These are phyloP conservation scores for Brassica carinata DNA, from an alignment of 345 rosid genomes.

Conservation along the genomic window DNA sequence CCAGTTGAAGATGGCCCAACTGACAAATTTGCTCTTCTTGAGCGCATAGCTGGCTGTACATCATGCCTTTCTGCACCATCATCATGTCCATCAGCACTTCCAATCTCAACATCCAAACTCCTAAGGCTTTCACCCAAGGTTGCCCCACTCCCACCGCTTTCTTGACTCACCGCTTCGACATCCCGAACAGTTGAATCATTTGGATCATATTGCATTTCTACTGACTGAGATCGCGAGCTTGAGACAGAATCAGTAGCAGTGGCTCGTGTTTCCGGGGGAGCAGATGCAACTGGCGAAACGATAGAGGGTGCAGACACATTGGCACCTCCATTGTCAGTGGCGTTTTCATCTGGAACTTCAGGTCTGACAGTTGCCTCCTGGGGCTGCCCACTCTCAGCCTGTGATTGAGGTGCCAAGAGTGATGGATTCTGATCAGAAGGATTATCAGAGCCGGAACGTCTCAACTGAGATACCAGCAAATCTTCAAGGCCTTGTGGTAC, in stretches of 20 bases:
- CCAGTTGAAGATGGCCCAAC: constrained; percentile 57
- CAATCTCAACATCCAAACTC: constrained; percentile 96
- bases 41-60: constrained; percentile 57
- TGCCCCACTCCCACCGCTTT: constrained; percentile 95
- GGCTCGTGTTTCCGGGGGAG: constrained; percentile 50
- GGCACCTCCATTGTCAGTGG: constrained; percentile 49
- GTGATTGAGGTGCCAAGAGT: constrained; percentile 51
- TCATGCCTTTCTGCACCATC: constrained; percentile 95
- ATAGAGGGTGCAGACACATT: constrained; percentile 47
- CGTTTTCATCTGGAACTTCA: constrained; percentile 54
- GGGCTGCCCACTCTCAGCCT: constrained; percentile 45
- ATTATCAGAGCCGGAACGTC: constrained; percentile 66
- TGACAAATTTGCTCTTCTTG: constrained; percentile 66
- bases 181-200: constrained; percentile 78
- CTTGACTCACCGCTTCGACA: constrained; percentile 97
- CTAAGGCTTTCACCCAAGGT: constrained; percentile 96
- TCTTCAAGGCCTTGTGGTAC: constrained; percentile 94
- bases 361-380: constrained; percentile 53
- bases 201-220: constrained; percentile 89
- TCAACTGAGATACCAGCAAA: constrained; percentile 82
- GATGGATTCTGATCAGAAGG: constrained; percentile 59
- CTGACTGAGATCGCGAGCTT: constrained; percentile 57
- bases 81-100: constrained; percentile 99
- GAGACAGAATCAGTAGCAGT: constrained; percentile 49
- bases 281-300: constrained; percentile 48